These are phyloP conservation scores for Leccinum fallax DNA, from an alignment of 1,284 basidiomycete species.

Conservation along the genomic window DNA sequence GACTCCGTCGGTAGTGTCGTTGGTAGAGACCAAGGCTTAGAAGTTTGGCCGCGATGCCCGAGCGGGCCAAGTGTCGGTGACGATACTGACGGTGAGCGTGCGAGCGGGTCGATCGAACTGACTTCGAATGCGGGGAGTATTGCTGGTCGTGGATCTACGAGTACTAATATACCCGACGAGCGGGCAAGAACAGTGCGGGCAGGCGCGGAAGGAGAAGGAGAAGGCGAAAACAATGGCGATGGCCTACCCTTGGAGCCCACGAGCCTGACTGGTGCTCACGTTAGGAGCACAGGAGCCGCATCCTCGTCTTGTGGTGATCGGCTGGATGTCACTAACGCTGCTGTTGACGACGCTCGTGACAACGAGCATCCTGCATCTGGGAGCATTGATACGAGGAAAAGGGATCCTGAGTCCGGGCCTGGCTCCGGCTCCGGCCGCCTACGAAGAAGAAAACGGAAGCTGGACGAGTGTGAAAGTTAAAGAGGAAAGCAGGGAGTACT, in stretches of 20 bases:
- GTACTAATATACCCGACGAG: background rate
- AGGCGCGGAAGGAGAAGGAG: background rate
- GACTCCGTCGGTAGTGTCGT: background rate
- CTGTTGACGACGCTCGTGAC: background rate
- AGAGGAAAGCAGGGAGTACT: background rate
- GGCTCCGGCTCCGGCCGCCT: conserved; percentile 6
- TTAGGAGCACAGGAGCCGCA: background rate
- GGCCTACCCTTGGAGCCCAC: background rate
- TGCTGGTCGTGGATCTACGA: background rate
- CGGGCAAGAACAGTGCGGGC: background rate
- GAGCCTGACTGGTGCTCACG: background rate
- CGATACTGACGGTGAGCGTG: background rate
- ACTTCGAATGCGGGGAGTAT: background rate
- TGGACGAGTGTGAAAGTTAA: conserved; percentile 19
- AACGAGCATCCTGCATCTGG: background rate
- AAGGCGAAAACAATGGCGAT: background rate
- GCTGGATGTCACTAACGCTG: background rate
- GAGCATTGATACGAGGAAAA: too few species aligned
- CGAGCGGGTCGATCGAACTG: background rate
- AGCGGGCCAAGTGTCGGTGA: background rate
- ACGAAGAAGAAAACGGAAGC: conserved; percentile 26
- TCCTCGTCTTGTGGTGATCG: background rate
- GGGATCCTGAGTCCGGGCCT: background rate
- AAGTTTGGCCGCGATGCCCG: background rate
- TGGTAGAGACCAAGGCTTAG: background rate